Conservation (phyloP, 257 asterid species). For the Solanum medicagineum region DNA sequence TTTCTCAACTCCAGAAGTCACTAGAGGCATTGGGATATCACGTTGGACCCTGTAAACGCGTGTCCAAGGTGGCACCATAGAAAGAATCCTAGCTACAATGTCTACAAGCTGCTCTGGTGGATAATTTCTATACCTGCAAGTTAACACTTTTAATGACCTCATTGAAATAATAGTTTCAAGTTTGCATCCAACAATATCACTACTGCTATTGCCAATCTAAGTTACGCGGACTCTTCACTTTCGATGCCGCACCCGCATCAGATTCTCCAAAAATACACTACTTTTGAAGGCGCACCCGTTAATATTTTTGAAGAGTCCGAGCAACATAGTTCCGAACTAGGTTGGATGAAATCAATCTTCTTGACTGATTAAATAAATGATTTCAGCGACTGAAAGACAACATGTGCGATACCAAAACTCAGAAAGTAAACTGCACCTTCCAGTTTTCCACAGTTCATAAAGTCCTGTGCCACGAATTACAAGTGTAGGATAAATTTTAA, state of each 20-base stretch:
- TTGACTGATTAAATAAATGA: neutral
- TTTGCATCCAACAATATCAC: neutral
- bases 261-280: no score
- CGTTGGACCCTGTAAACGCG: conserved; percentile 98
- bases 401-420: neutral
- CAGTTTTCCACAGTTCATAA: conserved; percentile 99
- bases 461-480: conserved; percentile 99
- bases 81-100: conserved; percentile 89
- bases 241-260: no score
- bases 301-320: no score
- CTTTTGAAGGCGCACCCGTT: no score
- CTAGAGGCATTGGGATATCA: conserved; percentile 98
- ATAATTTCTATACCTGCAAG: conserved; percentile 74
- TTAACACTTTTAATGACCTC: neutral
- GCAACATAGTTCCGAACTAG: neutral
- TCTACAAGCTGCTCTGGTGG: conserved; percentile 99
- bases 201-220: no score
- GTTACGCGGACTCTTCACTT: no score
- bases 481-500: conserved; percentile 91
- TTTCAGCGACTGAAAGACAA: neutral
- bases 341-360: neutral
- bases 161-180: neutral
- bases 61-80: conserved; percentile 99
- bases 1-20: conserved; percentile 97
- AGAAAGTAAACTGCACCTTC: conserved; percentile 37